phyloP scores from a whole-genome alignment of 1,284 basidiomycete genomes.

The Austroboletus novae-zelandiae region DNA sequence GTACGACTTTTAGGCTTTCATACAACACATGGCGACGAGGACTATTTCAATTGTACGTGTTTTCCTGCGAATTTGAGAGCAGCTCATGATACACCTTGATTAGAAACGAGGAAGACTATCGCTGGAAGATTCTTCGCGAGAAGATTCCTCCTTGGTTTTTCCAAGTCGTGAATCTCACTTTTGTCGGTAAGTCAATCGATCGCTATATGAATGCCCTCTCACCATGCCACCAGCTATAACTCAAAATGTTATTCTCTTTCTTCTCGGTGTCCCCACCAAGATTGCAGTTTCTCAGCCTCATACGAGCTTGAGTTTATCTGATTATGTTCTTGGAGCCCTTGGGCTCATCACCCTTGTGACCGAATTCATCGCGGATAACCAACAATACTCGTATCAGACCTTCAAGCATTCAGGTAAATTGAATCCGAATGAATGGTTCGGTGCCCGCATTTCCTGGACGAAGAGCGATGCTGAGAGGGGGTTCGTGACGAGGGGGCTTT shows the following conservation, averaged over 20 bases:
- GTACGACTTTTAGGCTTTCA: constrained; percentile 50
- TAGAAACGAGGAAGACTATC: constrained; percentile 86
- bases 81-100: neutral
- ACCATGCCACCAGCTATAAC: constrained; percentile 45
- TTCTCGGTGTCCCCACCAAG: constrained; percentile 63
- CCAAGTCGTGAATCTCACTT: constrained; percentile 78
- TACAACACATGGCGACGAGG: constrained; percentile 87
- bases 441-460: constrained; percentile 62
- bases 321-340: constrained; percentile 61
- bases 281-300: constrained; percentile 59
- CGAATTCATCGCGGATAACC: constrained; percentile 87
- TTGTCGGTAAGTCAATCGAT: constrained; percentile 55
- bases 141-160: constrained; percentile 70
- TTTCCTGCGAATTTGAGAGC: neutral
- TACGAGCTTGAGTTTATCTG: constrained; percentile 54
- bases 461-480: constrained; percentile 73
- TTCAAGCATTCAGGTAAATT: constrained; percentile 66
- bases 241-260: constrained; percentile 80
- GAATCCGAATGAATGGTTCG: constrained; percentile 57
- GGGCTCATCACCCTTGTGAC: constrained; percentile 59
- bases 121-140: constrained; percentile 78
- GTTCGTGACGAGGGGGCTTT: constrained; percentile 83
- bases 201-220: too few relatives aligned
- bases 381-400: constrained; percentile 83
- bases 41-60: constrained; percentile 67